A percentile compares a stretch with the other conserved stretches of the same genome.
Evolutionary conservation across 2,329 filamentous ascomycete genomes (phyloP).

Genomic region (Rhexocercosporidium sp.): DNA sequence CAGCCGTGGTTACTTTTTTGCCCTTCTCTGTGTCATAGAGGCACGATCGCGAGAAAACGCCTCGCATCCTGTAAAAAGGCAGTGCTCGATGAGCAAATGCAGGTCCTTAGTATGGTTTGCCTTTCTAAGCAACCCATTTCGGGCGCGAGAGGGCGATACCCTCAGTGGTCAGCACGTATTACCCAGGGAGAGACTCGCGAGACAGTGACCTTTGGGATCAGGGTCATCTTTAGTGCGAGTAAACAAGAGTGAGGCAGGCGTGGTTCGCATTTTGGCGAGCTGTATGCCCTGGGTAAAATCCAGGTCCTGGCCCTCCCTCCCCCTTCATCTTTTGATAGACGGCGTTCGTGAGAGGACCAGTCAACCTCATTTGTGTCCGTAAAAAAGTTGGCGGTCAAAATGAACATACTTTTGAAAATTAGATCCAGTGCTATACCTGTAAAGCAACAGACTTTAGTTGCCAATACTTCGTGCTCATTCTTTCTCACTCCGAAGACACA

Average conservation of each 20-base stretch:
- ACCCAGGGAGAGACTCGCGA: neutral
- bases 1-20: neutral
- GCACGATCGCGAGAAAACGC: no score
- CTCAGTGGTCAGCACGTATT: neutral
- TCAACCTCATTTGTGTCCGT: no score
- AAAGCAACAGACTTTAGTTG: no score
- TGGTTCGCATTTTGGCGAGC: slow-evolving; percentile 4
- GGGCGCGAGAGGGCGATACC: neutral
- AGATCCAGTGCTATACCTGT: no score
- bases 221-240: neutral
- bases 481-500: no score
- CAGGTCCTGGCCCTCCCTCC: slow-evolving; percentile 1
- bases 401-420: no score
- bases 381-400: no score
- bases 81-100: neutral
- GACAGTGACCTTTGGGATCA: neutral
- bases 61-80: neutral
- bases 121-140: neutral
- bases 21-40: neutral
- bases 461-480: no score
- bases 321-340: neutral
- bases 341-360: no score
- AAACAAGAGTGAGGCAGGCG: neutral
- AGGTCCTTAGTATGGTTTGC: neutral
- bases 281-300: neutral